These are phyloP conservation scores for Aspergillus jensenii DNA, from an alignment of 2,329 filamentous ascomycete species.

Conservation along the genomic window DNA sequence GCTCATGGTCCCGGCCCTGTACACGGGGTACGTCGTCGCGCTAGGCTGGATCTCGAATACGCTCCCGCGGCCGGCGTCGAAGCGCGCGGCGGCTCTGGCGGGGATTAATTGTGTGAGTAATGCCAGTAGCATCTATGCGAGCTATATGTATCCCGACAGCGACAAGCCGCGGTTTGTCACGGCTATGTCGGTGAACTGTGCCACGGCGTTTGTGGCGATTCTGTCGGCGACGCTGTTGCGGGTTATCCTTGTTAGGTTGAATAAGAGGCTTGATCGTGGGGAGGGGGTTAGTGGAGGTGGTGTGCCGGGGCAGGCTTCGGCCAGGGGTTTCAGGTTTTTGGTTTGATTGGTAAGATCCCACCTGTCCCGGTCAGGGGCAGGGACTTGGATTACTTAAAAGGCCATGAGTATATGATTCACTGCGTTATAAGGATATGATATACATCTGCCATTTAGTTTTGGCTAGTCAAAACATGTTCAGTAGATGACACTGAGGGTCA, in stretches of 20 bases:
- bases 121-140: slow-evolving; percentile 67
- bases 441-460: too few species aligned
- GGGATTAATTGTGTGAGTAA: slow-evolving; percentile 75
- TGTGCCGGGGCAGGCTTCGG: too few species aligned
- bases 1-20: slow-evolving; percentile 61
- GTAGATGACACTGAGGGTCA: too few species aligned
- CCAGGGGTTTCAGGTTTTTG: too few species aligned
- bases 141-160: slow-evolving; percentile 57
- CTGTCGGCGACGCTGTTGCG: slow-evolving; percentile 62
- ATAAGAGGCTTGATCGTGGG: too few species aligned
- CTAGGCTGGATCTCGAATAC: slow-evolving; percentile 76
- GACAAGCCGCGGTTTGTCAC: slow-evolving; percentile 48
- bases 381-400: too few species aligned
- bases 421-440: too few species aligned
- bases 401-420: too few species aligned
- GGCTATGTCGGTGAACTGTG: slow-evolving; percentile 69
- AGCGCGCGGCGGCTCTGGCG: slow-evolving; percentile 70
- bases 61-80: slow-evolving; percentile 72
- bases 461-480: too few species aligned
- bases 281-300: too few species aligned
- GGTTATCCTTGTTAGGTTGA: slow-evolving; percentile 50
- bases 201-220: slow-evolving; percentile 64
- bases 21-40: slow-evolving; percentile 63
- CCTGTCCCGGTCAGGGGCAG: too few species aligned
- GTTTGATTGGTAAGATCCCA: too few species aligned